A percentile compares a stretch with the other conserved stretches of the same genome.
Conservation (phyloP, 176 grass and related monocot genomes). For the Panicum miliaceum region DNA sequence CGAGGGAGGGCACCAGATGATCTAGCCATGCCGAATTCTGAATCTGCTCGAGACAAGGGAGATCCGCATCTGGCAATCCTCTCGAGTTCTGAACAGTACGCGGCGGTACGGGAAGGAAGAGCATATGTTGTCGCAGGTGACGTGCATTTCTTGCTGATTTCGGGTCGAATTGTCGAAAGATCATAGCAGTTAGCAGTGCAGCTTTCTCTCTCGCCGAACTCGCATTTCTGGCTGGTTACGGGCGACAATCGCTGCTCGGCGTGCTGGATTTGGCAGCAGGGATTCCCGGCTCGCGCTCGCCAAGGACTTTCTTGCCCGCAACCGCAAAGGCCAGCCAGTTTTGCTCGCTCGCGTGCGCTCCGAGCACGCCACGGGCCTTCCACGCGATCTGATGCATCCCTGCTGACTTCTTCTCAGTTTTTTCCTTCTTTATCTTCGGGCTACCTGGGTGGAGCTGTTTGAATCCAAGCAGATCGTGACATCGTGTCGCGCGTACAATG, state of each 20-base stretch:
- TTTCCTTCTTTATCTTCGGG: background rate
- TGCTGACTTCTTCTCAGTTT: background rate
- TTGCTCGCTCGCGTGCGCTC: background rate
- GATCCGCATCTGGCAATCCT: background rate
- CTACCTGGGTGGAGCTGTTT: background rate
- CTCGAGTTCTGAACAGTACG: background rate
- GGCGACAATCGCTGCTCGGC: background rate
- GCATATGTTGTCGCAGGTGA: background rate
- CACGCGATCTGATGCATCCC: background rate
- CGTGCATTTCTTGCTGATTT: background rate
- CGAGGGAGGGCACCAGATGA: background rate
- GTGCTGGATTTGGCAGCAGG: background rate
- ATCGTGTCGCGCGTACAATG: background rate
- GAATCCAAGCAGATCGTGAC: background rate
- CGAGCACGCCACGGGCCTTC: background rate
- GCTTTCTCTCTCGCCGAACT: background rate
- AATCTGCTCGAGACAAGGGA: background rate
- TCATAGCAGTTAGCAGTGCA: too few species aligned
- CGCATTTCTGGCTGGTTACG: background rate
- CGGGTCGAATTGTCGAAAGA: background rate
- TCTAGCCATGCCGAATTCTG: background rate
- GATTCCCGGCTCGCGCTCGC: background rate
- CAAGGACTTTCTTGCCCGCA: background rate
- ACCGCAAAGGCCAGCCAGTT: background rate
- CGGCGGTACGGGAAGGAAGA: background rate